A percentile compares a stretch with the other conserved stretches of the same genome.
phyloP scores from a whole-genome alignment of 352 stramenopile genomes.

The Globisporangium polare region DNA sequence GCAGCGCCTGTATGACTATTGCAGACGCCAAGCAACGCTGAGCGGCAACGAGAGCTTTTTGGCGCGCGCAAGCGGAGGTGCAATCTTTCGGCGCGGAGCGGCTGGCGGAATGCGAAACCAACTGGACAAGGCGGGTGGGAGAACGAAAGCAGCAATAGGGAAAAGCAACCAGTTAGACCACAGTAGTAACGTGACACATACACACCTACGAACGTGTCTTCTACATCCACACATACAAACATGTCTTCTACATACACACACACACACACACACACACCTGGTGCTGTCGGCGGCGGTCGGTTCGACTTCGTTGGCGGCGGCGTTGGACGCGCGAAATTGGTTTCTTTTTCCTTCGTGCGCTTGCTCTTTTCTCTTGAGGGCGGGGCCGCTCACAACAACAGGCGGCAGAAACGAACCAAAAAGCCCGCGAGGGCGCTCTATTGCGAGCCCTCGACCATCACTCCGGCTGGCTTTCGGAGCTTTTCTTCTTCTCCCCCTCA shows the following conservation, averaged over 20 bases:
- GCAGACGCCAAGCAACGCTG: background rate
- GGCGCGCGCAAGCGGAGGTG: background rate
- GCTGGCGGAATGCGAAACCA: background rate
- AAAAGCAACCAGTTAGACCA: background rate
- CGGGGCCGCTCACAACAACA: background rate
- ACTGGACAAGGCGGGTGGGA: background rate
- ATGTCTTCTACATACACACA: background rate
- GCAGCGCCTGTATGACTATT: background rate
- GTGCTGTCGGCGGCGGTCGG: background rate
- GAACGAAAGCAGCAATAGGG: too few species aligned
- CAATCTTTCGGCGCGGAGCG: constrained; percentile 2
- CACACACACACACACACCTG: constrained; percentile 2
- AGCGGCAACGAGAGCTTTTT: background rate
- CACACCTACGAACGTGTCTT: too few species aligned
- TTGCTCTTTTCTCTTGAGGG: background rate
- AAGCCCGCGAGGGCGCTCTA: background rate
- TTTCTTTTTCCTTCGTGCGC: constrained; percentile 1
- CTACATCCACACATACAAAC: too few species aligned
- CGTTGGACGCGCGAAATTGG: constrained; percentile 4
- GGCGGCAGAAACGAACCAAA: background rate
- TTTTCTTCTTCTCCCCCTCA: background rate
- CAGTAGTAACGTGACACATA: too few species aligned
- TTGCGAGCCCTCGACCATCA: background rate
- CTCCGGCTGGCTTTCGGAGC: background rate
- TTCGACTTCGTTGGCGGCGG: background rate